These are phyloP conservation scores for Harringtonia aguacate DNA, from an alignment of 2,329 filamentous ascomycete genomes.

Conservation along the genomic window DNA sequence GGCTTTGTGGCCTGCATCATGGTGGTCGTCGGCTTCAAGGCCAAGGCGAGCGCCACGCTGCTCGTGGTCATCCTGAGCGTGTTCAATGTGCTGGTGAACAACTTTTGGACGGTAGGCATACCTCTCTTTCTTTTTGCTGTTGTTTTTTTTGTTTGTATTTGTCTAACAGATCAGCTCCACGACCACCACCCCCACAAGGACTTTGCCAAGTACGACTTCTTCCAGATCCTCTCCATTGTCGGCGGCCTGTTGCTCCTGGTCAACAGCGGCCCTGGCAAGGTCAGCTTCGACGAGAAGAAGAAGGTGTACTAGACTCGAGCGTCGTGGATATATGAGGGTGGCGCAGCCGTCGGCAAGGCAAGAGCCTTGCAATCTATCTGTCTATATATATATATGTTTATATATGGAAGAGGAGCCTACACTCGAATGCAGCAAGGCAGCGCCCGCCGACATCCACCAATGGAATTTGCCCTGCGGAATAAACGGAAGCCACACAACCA, in stretches of 20 bases:
- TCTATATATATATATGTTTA: too few relatives aligned
- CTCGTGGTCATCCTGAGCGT: conserved; percentile 90
- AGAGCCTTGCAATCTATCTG: too few relatives aligned
- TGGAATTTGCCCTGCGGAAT: too few relatives aligned
- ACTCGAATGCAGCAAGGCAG: too few relatives aligned
- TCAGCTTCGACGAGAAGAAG: conserved; percentile 99
- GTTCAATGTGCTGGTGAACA: conserved; percentile 97
- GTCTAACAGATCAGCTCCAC: conserved; percentile 58
- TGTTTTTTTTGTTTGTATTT: not conserved
- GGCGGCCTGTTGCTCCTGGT: conserved; percentile 91
- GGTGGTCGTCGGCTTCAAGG: conserved; percentile 99
- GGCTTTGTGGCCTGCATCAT: conserved; percentile 91
- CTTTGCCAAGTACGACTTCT: conserved; percentile 99
- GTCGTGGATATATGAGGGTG: too few relatives aligned
- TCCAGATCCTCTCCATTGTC: conserved; percentile 98
- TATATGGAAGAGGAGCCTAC: too few relatives aligned
- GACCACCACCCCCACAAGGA: conserved; percentile 98
- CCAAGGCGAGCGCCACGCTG: conserved; percentile 95
- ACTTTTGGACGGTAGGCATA: conserved; percentile 99
- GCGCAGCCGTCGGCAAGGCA: too few relatives aligned
- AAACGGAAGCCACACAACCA: too few relatives aligned
- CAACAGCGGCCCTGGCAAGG: conserved; percentile 96
- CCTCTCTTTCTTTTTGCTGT: conserved; percentile 13
- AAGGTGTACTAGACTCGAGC: conserved; percentile 97
- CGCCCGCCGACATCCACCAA: too few relatives aligned